Base-by-base conservation (phyloP, 106 monocot genomes). In the Dendrobium chrysotoxum region DNA sequence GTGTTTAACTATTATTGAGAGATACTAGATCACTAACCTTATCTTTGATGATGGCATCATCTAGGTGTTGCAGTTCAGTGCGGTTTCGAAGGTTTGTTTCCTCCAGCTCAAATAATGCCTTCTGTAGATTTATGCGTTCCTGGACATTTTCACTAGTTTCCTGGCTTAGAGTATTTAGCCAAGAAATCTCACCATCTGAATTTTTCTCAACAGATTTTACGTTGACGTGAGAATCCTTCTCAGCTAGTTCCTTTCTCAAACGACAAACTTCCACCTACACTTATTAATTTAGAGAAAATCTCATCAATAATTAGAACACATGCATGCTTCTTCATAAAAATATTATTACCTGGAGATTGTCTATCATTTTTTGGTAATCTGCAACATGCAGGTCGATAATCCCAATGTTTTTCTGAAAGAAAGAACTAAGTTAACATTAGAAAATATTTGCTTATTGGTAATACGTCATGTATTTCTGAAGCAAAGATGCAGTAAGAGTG, bases 91-190 rank as follows among this genome's bases (percentile, higher is more conserved):
- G 81, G 77, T 99, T 99, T 21, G 93, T 99, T 84, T 99, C 99
- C 78, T 99, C 99, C 26, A 99, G 82, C 77, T 99, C 99, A 86
- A 99, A 93, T 30, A 95, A 75, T 58, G 99, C 99, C 81, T 93
- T 99, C 75, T 99, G 99, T 35, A 95, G 88, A 72, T 99, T 99
- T 78, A 99, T 95, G 61, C 99, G 91, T 75, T 99, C 99, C 77
- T 99, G 99, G 76, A 95, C 99, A 86, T 99, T 99, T 86, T 99
- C 99, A 81, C 91, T 90, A 23, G 91, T 99, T 85, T 99, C 95
- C 42, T 82, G 85, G 78, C 99, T 95, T 80, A 99, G 86, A 81
- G 91, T 58, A 82, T 99, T 90, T 61, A 99, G 84, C 99, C 89
- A 99, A 18, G 99, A 93, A 79, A 95, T 87, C 80, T 99, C 99